Base-by-base conservation (phyloP, 2,329 filamentous ascomycete genomes). In the Colletotrichum sp. region DNA sequence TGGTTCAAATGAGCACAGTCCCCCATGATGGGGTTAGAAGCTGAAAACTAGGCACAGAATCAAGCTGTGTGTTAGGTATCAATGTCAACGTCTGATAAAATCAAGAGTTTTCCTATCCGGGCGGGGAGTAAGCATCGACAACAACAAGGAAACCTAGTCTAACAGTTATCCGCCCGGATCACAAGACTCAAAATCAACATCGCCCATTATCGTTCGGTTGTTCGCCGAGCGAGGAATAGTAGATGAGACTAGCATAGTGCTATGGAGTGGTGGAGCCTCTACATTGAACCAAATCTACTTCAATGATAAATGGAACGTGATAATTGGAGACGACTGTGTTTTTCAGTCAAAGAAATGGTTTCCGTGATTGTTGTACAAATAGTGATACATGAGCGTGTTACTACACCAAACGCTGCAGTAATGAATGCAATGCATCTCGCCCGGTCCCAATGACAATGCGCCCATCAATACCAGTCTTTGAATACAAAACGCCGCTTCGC, bases 11-110 rank as follows among this genome's bases (percentile, higher is more conserved):
- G 2, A 44, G 39, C 19, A n/a, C 39, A 11, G 39, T n/a, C 16
- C 4, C 1, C 6, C 5, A 44, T 44, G 16, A 2, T 0, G 2
- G 3, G 39, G 19, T n/a, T 5, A 44, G 39, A 44, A n/a, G 19
- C 11, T 44, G 39, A 16, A 19, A 11, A 9, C 3, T 44, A 2
- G 39, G 1, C n/a, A 19, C 39, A 44, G 5, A 44, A 19, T 44
- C 39, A 44, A 44, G 39, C 32, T 15, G 12, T 15, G 12, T 11
- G 19, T 5, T 44, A 8, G 8, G 39, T 44, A 44, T 12, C 19
- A 44, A 49, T 57, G 15, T 57, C 13, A 2, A 52, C 9, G 9
- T 15, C 44, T 52, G 11, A 52, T 49, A 8, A 2, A 11, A n/a
- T 49, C n/a, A 49, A 49, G 16, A n/a, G n/a, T n/a, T 19, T 49